A percentile compares a stretch with the other conserved stretches of the same genome.
phyloP scores from a whole-genome alignment of 1,139 yeast species.

The Lodderomyces orthopsilosis region DNA sequence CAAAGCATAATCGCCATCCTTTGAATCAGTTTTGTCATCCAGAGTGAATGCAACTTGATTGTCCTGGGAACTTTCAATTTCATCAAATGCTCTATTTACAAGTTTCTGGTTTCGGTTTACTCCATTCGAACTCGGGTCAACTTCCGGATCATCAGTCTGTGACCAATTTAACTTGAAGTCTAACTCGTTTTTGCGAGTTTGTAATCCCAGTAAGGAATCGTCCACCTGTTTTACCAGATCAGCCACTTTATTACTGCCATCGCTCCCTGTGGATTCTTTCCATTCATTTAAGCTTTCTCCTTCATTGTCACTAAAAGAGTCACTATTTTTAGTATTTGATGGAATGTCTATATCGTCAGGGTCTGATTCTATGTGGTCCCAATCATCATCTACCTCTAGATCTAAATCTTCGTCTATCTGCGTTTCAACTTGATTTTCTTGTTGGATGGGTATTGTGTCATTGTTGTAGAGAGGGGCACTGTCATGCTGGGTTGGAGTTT shows the following conservation, averaged over 20 bases:
- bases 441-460: neutral
- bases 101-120: neutral
- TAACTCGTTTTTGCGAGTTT: neutral
- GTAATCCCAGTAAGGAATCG: neutral
- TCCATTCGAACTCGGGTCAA: neutral
- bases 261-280: neutral
- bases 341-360: neutral
- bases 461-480: neutral
- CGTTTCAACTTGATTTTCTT: neutral
- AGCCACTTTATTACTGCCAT: neutral
- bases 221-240: neutral
- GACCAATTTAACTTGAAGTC: neutral
- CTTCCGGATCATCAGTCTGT: neutral
- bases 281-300: neutral
- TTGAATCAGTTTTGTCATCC: neutral
- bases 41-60: neutral
- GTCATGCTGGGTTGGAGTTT: neutral
- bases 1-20: neutral
- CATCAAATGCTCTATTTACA: neutral
- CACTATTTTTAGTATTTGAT: no score
- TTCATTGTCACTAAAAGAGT: no score
- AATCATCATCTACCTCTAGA: neutral
- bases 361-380: conserved; percentile 1
- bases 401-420: neutral
- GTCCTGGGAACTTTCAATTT: neutral